Conservation (phyloP, 2,329 filamentous ascomycete genomes). For the Xylaria multiplex region DNA sequence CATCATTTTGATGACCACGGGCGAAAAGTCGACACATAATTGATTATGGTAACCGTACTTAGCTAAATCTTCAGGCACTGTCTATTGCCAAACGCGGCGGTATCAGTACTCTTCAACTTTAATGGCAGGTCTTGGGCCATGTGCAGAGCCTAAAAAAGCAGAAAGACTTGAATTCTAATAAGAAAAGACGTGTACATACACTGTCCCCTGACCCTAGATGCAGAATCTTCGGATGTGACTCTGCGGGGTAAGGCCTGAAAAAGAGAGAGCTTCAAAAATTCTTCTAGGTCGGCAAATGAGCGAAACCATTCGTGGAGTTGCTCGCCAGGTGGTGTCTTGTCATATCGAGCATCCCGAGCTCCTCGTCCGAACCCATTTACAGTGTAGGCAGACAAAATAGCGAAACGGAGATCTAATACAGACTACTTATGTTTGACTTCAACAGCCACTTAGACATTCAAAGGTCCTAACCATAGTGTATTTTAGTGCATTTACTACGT, state of each 20-base stretch:
- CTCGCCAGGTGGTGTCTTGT: slow-evolving; percentile 49
- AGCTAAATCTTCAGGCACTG: slow-evolving; percentile 60
- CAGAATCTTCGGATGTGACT: slow-evolving; percentile 57
- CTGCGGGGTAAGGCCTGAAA: slow-evolving; percentile 48
- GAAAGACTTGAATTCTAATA: neutral
- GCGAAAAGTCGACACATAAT: slow-evolving; percentile 67
- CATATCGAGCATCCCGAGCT: slow-evolving; percentile 59
- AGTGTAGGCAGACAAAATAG: neutral
- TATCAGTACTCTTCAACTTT: slow-evolving; percentile 5
- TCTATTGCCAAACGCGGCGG: slow-evolving; percentile 50
- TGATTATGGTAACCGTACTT: slow-evolving; percentile 61
- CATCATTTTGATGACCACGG: slow-evolving; percentile 64
- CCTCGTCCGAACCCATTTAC: slow-evolving; percentile 37
- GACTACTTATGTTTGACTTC: too few species aligned
- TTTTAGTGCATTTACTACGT: too few species aligned
- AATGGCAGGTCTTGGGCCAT: neutral
- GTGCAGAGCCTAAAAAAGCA: neutral
- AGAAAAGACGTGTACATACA: slow-evolving; percentile 51
- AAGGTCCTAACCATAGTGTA: too few species aligned
- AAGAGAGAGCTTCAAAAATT: slow-evolving; percentile 58
- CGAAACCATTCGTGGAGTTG: slow-evolving; percentile 66
- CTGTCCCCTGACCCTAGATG: slow-evolving; percentile 69
- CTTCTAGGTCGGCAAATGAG: slow-evolving; percentile 57
- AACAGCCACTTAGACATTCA: too few species aligned
- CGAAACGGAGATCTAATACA: neutral